Base-by-base conservation (phyloP, 1,139 yeast species). In the Pichia sp. region DNA sequence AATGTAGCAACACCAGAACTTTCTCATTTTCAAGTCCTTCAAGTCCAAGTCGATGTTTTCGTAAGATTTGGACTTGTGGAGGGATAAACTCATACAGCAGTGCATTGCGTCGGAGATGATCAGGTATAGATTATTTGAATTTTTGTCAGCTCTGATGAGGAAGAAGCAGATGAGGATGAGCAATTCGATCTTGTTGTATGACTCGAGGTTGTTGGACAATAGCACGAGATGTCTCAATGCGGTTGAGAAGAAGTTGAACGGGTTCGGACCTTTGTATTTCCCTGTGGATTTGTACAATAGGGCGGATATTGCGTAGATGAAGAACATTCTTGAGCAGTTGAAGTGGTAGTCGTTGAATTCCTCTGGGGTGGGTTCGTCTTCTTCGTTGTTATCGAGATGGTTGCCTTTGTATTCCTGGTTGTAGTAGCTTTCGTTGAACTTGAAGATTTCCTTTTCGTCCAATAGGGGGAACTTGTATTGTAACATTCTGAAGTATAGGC, bases 1-100 rank as follows among this genome's bases (percentile, higher is more conserved):
- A 20, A 75, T 57, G 56, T 79, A 80, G 15, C 75, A 73, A 53
- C 81, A 76, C 85, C 85, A 80, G 65, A 81, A 80, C 17, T 77
- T 63, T 51, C 83, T 69, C 61, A 76, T 62, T 53, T 70, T 70
- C 40, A 69, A 63, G 51, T 71, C 71, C 38, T 65, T 60, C 9
- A 63, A 56, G 8, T 57, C 53, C 10, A 44, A 31, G 8, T 58
- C 40, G 9, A 58, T 53, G 35, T 60, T 59, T 36, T 63, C 62
- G 47, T 74, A 69, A 0, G 73, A 58, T 37, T 58, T 61, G 48
- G 69, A 62, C 48, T 66, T 67, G 53, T 75, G 73, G 40, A 76
- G 55, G 19, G 65, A 62, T 38, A 74, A 53, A 34, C 61, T 55
- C 31, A 68, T 64, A 52, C 76, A 72, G 12, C 75, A 61, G 24